A percentile compares a stretch with the other conserved stretches of the same genome.
These are phyloP conservation scores for Aureobasidium sp. DNA, from an alignment of 2,329 filamentous ascomycete species.

Conservation along the genomic window DNA sequence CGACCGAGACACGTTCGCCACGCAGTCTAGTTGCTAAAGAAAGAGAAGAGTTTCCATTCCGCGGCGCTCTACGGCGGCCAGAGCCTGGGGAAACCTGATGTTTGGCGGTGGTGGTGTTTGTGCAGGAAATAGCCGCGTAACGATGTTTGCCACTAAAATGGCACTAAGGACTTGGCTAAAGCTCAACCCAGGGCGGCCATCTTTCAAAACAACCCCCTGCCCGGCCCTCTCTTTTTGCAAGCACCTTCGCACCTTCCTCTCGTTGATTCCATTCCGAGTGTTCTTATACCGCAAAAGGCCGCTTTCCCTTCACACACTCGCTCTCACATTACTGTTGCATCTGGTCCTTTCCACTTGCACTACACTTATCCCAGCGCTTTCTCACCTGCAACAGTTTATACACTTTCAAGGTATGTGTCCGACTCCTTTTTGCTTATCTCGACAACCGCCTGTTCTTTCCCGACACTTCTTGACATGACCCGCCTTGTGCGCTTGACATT, in stretches of 20 bases:
- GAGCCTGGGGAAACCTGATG: conserved; percentile 7
- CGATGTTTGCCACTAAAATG: conserved; percentile 13
- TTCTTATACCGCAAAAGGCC: conserved; percentile 4
- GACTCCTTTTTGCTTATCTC: background rate
- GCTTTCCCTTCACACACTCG: conserved; percentile 14
- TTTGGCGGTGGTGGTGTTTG: conserved; percentile 11
- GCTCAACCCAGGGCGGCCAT: conserved; percentile 4
- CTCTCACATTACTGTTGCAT: conserved; percentile 13
- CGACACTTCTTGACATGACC: background rate
- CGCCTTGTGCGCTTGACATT: background rate
- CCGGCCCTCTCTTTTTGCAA: conserved; percentile 4
- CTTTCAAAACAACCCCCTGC: conserved; percentile 11
- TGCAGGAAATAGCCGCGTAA: conserved; percentile 15
- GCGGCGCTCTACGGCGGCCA: background rate
- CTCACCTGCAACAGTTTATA: conserved; percentile 14
- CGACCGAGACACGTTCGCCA: conserved; percentile 7
- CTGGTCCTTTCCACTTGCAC: conserved; percentile 16
- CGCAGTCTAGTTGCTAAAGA: background rate
- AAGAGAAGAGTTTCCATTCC: conserved; percentile 9
- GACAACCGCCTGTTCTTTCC: background rate
- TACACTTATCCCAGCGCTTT: conserved; percentile 15
- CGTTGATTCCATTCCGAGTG: conserved; percentile 3
- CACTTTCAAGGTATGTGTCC: conserved; percentile 14
- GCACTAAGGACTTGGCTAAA: conserved; percentile 14
- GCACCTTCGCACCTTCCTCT: conserved; percentile 16